A percentile compares a stretch with the other conserved stretches of the same genome.
phyloP scores from a whole-genome alignment of 1,284 basidiomycete genomes.

The Ceratobasidium sp. region DNA sequence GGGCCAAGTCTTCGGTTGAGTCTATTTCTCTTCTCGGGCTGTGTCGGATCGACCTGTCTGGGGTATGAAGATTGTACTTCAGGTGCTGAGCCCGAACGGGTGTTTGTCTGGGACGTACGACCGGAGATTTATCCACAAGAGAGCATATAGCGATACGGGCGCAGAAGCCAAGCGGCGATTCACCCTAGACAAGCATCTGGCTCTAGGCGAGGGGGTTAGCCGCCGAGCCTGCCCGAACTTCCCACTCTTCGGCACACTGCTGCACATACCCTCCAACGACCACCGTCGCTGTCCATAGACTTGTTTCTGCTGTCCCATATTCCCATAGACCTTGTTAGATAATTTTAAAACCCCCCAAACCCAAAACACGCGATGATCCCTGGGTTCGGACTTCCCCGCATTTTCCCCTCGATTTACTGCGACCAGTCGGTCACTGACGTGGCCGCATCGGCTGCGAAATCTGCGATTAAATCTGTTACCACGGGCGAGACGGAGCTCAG shows the following conservation, averaged over 20 bases:
- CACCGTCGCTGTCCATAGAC: constrained; percentile 25
- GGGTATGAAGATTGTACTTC: constrained; percentile 1
- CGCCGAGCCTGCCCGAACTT: constrained; percentile 36
- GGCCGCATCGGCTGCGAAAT: constrained; percentile 45
- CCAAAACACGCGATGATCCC: constrained; percentile 14
- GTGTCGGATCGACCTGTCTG: constrained; percentile 28
- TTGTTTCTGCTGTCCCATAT: too few species aligned
- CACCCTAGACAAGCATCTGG: constrained; percentile 16
- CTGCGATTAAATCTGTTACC: constrained; percentile 70
- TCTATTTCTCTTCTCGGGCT: constrained; percentile 28
- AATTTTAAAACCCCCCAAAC: constrained; percentile 8
- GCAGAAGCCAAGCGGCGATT: constrained; percentile 8
- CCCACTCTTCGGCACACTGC: constrained; percentile 14
- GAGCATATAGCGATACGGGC: not conserved
- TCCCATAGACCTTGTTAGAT: constrained; percentile 3
- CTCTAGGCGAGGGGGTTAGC: constrained; percentile 12
- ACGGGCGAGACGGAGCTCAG: constrained; percentile 82
- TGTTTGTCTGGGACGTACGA: not conserved
- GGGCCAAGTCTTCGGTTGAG: constrained; percentile 26
- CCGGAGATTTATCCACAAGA: not conserved
- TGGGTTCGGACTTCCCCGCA: constrained; percentile 22
- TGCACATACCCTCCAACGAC: constrained; percentile 19
- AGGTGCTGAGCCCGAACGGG: constrained; percentile 9
- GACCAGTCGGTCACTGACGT: not conserved
- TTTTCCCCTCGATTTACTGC: constrained; percentile 32